These are phyloP conservation scores for Paramecium sonneborni DNA, from an alignment of 73 alveolate genomes.

Conservation along the genomic window DNA sequence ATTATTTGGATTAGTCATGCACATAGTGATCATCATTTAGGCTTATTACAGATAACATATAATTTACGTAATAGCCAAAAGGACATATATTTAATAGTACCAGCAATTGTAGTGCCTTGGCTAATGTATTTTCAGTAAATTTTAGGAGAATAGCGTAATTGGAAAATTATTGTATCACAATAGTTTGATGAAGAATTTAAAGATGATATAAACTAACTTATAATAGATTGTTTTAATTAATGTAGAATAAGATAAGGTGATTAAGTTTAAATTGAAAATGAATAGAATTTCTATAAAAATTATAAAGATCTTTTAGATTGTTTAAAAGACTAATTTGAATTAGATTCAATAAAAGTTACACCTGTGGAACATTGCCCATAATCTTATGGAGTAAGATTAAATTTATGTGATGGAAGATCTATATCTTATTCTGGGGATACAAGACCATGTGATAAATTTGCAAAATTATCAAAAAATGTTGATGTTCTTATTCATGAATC, in stretches of 20 bases:
- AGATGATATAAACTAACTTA: not conserved
- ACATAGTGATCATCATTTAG: conserved; percentile 98
- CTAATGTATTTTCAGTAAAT: conserved; percentile 67
- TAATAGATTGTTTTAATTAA: not conserved
- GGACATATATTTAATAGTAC: conserved; percentile 86
- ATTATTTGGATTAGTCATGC: conserved; percentile 90
- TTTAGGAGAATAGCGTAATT: not conserved
- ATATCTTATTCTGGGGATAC: conserved; percentile 96
- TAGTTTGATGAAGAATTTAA: conserved; percentile 22
- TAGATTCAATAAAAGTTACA: conserved; percentile 52
- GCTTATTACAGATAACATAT: conserved; percentile 79
- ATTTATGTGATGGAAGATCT: conserved; percentile 75
- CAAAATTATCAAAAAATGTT: conserved; percentile 83
- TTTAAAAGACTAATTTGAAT: not conserved
- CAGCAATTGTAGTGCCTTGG: conserved; percentile 83
- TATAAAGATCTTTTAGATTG: conserved; percentile 8
- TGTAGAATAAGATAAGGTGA: not conserved
- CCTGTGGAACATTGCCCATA: conserved; percentile 94
- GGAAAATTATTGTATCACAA: conserved; percentile 31
- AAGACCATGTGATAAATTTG: conserved; percentile 87
- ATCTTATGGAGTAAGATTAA: conserved; percentile 87
- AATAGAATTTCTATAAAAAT: conserved; percentile 4
- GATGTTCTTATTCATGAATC: conserved; percentile 98
- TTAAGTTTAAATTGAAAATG: not conserved
- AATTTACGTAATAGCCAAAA: conserved; percentile 73